phyloP scores from a whole-genome alignment of 2,329 filamentous ascomycete species.

The Claviceps sp. region DNA sequence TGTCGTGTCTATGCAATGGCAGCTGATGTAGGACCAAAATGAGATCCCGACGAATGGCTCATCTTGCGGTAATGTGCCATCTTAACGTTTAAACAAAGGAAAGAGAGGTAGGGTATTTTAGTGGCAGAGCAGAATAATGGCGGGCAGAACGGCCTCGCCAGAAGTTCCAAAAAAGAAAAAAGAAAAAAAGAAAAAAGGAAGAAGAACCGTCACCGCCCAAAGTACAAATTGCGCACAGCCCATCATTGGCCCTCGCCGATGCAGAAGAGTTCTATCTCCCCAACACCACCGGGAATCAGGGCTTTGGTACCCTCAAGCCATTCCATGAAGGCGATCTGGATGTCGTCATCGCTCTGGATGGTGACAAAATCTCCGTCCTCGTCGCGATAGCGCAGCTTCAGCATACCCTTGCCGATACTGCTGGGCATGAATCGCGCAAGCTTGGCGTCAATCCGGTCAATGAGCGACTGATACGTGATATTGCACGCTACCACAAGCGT shows the following conservation, averaged over 20 bases:
- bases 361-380: constrained; percentile 87
- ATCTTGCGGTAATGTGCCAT: neutral
- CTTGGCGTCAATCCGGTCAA: constrained; percentile 93
- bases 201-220: too few species aligned
- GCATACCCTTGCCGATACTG: constrained; percentile 67
- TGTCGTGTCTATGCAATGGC: constrained; percentile 17
- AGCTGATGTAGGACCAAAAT: neutral
- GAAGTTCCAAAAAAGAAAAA: neutral
- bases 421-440: constrained; percentile 74
- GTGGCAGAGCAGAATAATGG: neutral
- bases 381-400: constrained; percentile 82
- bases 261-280: constrained; percentile 84
- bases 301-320: constrained; percentile 62
- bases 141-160: neutral
- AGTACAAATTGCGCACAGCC: neutral
- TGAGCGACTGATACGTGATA: constrained; percentile 84
- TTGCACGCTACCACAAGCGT: constrained; percentile 94
- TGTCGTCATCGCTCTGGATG: constrained; percentile 91
- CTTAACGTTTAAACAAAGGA: neutral
- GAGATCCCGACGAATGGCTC: neutral
- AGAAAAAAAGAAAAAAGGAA: neutral
- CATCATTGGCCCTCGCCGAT: constrained; percentile 31
- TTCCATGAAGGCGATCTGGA: constrained; percentile 88
- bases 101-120: neutral
- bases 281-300: constrained; percentile 54